These are phyloP conservation scores for Cryptococcus sp. DNA, from an alignment of 1,284 basidiomycete genomes.

Conservation along the genomic window DNA sequence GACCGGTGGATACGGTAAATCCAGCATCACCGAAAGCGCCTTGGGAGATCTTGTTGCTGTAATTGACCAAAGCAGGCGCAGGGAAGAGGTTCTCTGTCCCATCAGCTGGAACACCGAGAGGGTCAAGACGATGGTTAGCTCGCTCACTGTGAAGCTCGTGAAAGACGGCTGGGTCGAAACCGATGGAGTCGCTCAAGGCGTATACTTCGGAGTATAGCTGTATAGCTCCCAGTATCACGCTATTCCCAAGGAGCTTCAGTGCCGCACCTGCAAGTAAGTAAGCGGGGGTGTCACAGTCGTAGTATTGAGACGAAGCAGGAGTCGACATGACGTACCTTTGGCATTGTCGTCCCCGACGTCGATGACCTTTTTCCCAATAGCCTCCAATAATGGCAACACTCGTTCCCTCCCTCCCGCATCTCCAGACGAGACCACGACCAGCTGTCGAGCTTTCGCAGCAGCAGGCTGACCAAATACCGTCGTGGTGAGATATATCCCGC, in stretches of 20 bases:
- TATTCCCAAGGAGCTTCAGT: conserved; percentile 40
- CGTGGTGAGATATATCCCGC: conserved; percentile 25
- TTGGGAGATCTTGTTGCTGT: conserved; percentile 36
- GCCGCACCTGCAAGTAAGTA: conserved; percentile 18
- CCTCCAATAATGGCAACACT: conserved; percentile 19
- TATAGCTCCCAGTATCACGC: conserved; percentile 33
- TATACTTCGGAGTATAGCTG: conserved; percentile 38
- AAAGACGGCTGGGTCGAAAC: conserved; percentile 22
- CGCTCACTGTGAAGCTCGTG: conserved; percentile 20
- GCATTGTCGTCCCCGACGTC: conserved; percentile 33
- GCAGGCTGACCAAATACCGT: conserved; percentile 36
- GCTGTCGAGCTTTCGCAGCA: conserved; percentile 24
- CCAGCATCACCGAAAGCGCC: conserved; percentile 26
- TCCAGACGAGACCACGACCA: conserved; percentile 29
- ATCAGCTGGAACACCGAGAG: neutral
- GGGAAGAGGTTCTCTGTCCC: conserved; percentile 28
- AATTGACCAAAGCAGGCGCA: conserved; percentile 32
- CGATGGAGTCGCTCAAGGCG: conserved; percentile 32
- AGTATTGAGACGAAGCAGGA: neutral
- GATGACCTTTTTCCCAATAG: conserved; percentile 21
- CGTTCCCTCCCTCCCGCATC: conserved; percentile 11
- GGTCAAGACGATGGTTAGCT: no score
- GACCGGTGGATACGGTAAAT: conserved; percentile 31
- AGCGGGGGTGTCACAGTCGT: neutral
- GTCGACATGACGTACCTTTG: conserved; percentile 18